Base-by-base conservation (phyloP, 2,329 filamentous ascomycete species). In the Penicillium sp. region DNA sequence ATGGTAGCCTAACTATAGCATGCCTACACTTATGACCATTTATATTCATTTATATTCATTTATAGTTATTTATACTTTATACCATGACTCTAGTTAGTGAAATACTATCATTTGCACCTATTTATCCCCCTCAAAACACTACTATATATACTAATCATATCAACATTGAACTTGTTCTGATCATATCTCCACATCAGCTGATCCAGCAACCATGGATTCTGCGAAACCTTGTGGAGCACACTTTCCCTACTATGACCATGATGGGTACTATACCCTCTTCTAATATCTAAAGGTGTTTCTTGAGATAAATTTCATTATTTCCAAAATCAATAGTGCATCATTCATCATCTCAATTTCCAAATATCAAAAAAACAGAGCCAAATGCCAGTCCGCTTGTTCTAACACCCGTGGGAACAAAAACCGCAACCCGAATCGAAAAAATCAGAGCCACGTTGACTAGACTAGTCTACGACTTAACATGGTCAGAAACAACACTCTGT, bases 171-270 rank as follows among this genome's bases (percentile, higher is more conserved):
- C 25, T 33, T 31, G 45, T 57, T 49, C 35, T 39, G 33, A 15
- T 45, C 21, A 53, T 33, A 50, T 29, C 55, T 49, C 62, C 60
- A 61, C 62, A 63, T 63, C 57, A 63, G 52, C 57, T 63, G 61
- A 60, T 51, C 15, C n/a, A 21, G 45, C 54, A 59, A 64, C 63
- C 63, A 64, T 65, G 61, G 62, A 57, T 65, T 33, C 44, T 48
- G 51, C 55, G 33, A 50, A 55, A 56, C 51, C 27, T 35, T 50
- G 55, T 57, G 53, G 58, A 61, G 58, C 27, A 49, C 53, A 49
- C 35, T 60, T 36, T 27, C 17, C 47, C 1, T 49, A 15, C 31
- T 33, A 33, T 33, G 3, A 33, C 31, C 31, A 33, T 6, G 12
- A 33, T 6, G 5, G 31, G 5, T 33, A 31, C 12, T 31, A 31